Conservation (phyloP, 2,329 filamentous ascomycete species). For the Apiospora saccharicola region DNA sequence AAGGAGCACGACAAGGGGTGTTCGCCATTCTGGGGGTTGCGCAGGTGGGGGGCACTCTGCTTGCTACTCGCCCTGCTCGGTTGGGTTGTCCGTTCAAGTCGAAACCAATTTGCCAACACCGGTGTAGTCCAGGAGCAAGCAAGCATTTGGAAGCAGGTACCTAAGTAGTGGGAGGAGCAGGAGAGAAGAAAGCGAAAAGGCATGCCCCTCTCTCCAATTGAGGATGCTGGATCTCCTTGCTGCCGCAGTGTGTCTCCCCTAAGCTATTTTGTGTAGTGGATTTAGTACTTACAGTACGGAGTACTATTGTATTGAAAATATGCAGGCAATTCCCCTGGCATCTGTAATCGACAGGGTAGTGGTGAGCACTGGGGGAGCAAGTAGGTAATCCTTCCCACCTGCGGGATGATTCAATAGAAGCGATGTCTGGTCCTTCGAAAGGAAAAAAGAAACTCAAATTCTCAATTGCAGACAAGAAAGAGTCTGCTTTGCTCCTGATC, state of each 20-base stretch:
- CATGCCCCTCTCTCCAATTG: not conserved
- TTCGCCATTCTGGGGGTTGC: constrained; percentile 2
- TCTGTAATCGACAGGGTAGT: constrained; percentile 5
- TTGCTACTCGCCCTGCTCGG: constrained; percentile 5
- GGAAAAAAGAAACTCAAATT: constrained; percentile 6
- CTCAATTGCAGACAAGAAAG: constrained; percentile 3
- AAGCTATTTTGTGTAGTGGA: not conserved
- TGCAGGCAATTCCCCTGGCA: constrained; percentile 3
- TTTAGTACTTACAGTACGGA: not conserved
- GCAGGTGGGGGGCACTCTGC: not conserved
- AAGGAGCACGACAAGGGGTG: constrained; percentile 4
- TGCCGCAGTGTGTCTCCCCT: not conserved
- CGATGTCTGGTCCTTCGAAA: constrained; percentile 18
- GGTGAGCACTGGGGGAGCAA: not conserved
- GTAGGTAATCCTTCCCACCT: not conserved
- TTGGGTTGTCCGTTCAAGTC: constrained; percentile 12
- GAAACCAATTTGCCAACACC: constrained; percentile 16
- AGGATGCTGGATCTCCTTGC: not conserved
- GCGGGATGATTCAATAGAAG: constrained; percentile 2
- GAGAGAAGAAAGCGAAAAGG: not conserved
- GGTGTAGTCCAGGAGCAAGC: not conserved
- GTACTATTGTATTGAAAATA: not conserved
- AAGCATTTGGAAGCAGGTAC: not conserved
- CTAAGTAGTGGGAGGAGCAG: not conserved
- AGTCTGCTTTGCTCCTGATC: constrained; percentile 13